Evolutionary conservation across 2,329 filamentous ascomycete genomes (phyloP).

Genomic region (Ramularia endophylla): DNA sequence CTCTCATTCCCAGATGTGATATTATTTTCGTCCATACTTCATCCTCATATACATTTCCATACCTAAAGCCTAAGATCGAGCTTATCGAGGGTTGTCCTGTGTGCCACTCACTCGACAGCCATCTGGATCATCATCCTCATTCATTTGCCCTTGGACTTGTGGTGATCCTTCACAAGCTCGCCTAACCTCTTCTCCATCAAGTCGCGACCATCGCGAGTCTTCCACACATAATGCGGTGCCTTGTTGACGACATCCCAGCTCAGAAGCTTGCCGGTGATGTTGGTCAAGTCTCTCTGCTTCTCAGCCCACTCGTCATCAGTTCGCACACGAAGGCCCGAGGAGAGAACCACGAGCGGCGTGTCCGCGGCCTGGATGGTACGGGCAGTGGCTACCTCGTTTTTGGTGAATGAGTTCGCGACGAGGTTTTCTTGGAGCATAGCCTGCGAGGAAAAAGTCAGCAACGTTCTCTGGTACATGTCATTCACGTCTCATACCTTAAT

Average conservation of each 20-base stretch:
- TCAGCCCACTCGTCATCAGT: slow-evolving; percentile 67
- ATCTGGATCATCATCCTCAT: too few species aligned
- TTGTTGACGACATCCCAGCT: slow-evolving; percentile 82
- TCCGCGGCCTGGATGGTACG: slow-evolving; percentile 71
- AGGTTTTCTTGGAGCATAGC: slow-evolving; percentile 89
- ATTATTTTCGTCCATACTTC: too few species aligned
- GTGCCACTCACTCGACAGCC: too few species aligned
- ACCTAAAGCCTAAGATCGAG: too few species aligned
- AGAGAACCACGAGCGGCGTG: slow-evolving; percentile 73
- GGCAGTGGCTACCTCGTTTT: slow-evolving; percentile 73
- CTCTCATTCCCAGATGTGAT: too few species aligned
- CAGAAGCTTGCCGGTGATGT: slow-evolving; percentile 70
- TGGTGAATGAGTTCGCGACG: slow-evolving; percentile 76
- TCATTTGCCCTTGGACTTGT: slow-evolving; percentile 7
- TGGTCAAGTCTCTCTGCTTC: slow-evolving; percentile 78
- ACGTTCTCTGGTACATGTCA: too few species aligned
- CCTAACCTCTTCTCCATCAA: slow-evolving; percentile 73
- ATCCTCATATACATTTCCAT: too few species aligned
- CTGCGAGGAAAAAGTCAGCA: too few species aligned
- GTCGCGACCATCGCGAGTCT: slow-evolving; percentile 62
- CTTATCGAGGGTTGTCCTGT: too few species aligned
- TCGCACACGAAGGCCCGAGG: slow-evolving; percentile 67
- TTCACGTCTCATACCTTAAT: slow-evolving; percentile 56
- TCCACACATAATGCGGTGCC: slow-evolving; percentile 85
- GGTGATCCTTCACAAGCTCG: slow-evolving; percentile 52